A percentile compares a stretch with the other conserved stretches of the same genome.
phyloP scores from a whole-genome alignment of 1,139 yeast species.

The Suhomyces ambrosiae region DNA sequence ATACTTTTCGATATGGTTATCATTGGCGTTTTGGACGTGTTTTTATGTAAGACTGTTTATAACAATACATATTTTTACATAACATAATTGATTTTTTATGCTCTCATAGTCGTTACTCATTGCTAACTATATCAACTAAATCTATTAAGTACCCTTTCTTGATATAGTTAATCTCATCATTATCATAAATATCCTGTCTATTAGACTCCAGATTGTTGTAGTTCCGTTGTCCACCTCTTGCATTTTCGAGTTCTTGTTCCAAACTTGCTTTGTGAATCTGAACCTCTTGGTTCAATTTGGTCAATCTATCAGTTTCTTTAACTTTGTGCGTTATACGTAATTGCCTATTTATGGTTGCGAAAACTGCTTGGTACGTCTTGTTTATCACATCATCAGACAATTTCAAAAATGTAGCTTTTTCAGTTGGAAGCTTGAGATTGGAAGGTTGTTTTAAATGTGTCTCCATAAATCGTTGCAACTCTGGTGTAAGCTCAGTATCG shows the following conservation, averaged over 20 bases:
- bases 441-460: conserved; percentile 12
- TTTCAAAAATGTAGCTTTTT: conserved; percentile 27
- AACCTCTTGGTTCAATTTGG: conserved; percentile 16
- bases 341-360: conserved; percentile 16
- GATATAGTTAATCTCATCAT: conserved; percentile 28
- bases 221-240: conserved; percentile 8
- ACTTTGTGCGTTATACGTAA: not conserved
- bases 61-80: not conserved
- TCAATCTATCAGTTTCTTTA: conserved; percentile 1
- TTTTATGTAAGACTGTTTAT: too few relatives aligned
- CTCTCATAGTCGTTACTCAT: not conserved
- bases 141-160: conserved; percentile 29
- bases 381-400: conserved; percentile 23
- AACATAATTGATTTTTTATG: not conserved
- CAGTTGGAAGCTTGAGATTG: conserved; percentile 12
- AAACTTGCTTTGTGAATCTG: conserved; percentile 15
- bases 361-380: conserved; percentile 18
- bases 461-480: conserved; percentile 19
- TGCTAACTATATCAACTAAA: conserved; percentile 13
- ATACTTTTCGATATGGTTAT: too few relatives aligned
- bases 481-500: conserved; percentile 16
- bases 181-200: conserved; percentile 19
- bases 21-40: too few relatives aligned
- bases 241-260: conserved; percentile 12
- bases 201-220: conserved; percentile 9